Evolutionary conservation across 495 filamentous ascomycete species (phyloP).

Genomic region (Hypoxylon cercidicola): DNA sequence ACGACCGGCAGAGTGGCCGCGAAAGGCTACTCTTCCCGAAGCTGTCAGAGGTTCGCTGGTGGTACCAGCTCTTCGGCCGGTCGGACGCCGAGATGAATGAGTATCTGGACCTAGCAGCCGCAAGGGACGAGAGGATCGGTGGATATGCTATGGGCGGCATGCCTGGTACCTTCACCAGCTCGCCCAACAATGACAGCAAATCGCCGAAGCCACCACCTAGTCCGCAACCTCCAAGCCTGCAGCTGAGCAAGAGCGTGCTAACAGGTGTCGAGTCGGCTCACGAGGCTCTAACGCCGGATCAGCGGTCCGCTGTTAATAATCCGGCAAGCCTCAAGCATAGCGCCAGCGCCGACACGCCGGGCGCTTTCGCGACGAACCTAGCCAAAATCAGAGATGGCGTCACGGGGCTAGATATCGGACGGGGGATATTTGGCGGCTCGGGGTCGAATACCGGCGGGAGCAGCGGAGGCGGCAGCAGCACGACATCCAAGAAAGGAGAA

Average conservation of each 20-base stretch:
- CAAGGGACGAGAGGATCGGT: slow-evolving; percentile 41
- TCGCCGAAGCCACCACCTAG: slow-evolving; percentile 42
- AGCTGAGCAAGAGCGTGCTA: slow-evolving; percentile 55
- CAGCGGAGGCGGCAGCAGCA: not conserved
- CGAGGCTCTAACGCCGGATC: slow-evolving; percentile 51
- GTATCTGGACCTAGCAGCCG: slow-evolving; percentile 55
- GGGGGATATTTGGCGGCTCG: slow-evolving; percentile 35
- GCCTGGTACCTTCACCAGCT: slow-evolving; percentile 19
- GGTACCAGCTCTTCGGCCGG: slow-evolving; percentile 87
- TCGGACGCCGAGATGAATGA: slow-evolving; percentile 94
- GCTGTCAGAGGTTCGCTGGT: slow-evolving; percentile 79
- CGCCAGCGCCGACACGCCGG: slow-evolving; percentile 52
- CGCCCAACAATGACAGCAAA: slow-evolving; percentile 31
- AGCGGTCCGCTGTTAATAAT: not conserved
- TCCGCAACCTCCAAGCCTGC: slow-evolving; percentile 49
- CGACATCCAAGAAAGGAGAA: slow-evolving; percentile 20
- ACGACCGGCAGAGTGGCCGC: slow-evolving; percentile 78
- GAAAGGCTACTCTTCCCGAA: slow-evolving; percentile 88
- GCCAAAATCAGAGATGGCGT: slow-evolving; percentile 60
- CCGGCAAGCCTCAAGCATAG: slow-evolving; percentile 52
- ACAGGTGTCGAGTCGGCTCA: slow-evolving; percentile 54
- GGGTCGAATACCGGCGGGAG: not conserved
- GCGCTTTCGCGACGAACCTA: slow-evolving; percentile 50
- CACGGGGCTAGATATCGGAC: slow-evolving; percentile 55
- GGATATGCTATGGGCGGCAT: slow-evolving; percentile 31